Evolutionary conservation across 2,329 filamentous ascomycete species (phyloP).

Genomic region (Pseudophaeomoniella oleicola): DNA sequence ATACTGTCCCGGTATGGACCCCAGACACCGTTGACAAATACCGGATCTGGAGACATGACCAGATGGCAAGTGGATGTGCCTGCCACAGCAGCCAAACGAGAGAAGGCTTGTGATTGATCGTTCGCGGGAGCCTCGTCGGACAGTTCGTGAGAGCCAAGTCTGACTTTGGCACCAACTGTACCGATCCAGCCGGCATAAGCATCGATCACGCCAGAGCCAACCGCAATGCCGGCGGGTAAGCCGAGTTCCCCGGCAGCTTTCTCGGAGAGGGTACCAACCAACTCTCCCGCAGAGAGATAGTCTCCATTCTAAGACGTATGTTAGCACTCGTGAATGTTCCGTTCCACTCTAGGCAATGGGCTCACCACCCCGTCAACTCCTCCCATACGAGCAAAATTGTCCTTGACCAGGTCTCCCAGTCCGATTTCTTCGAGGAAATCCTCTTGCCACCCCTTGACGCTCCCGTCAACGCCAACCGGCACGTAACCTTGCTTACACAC

Average conservation of each 20-base stretch:
- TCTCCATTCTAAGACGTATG: constrained; percentile 66
- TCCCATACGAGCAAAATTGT: constrained; percentile 85
- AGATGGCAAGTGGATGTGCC: constrained; percentile 96
- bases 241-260: constrained; percentile 74
- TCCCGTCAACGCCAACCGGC: constrained; percentile 91
- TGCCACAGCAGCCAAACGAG: constrained; percentile 80
- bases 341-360: constrained; percentile 30
- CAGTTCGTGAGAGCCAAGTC: constrained; percentile 53
- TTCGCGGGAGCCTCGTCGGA: constrained; percentile 57
- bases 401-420: constrained; percentile 65
- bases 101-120: constrained; percentile 84
- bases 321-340: too few relatives aligned
- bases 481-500: constrained; percentile 97
- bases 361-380: constrained; percentile 90
- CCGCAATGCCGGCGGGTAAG: constrained; percentile 71
- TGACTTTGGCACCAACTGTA: constrained; percentile 92
- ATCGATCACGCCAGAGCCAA: constrained; percentile 94
- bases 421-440: constrained; percentile 84
- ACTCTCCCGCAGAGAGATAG: constrained; percentile 82
- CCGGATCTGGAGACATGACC: constrained; percentile 82
- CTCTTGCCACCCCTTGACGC: constrained; percentile 95
- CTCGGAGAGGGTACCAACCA: constrained; percentile 72
- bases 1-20: constrained; percentile 92
- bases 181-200: constrained; percentile 98
- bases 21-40: constrained; percentile 94